A percentile compares a stretch with the other conserved stretches of the same genome.
Evolutionary conservation across 2,329 filamentous ascomycete genomes (phyloP).

Genomic region (Aspergillus sojae): DNA sequence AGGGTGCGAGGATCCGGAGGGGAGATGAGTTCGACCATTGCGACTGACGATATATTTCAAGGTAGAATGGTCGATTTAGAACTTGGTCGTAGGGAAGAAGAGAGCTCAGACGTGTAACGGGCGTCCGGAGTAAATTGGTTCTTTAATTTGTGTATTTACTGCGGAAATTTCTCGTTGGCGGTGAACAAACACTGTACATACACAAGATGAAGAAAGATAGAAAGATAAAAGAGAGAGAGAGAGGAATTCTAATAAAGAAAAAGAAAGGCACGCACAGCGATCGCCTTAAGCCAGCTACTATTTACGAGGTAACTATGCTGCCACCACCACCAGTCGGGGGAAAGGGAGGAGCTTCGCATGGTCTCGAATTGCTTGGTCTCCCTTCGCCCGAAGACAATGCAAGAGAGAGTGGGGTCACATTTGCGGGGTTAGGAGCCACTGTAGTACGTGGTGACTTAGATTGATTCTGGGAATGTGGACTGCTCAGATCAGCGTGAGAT

Average conservation of each 20-base stretch:
- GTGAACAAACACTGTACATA: not conserved
- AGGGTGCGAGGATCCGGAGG: constrained; percentile 59
- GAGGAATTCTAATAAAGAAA: not conserved
- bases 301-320: not conserved
- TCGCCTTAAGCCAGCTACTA: not conserved
- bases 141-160: not conserved
- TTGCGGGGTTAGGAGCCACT: not conserved
- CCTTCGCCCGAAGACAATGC: not conserved
- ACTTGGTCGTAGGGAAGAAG: not conserved
- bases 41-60: constrained; percentile 16
- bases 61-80: not conserved
- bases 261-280: not conserved
- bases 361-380: constrained; percentile 1
- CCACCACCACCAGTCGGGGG: not conserved
- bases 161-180: not conserved
- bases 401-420: not conserved
- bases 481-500: not conserved
- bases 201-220: not conserved
- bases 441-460: not conserved
- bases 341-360: not conserved
- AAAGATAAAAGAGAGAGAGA: not conserved
- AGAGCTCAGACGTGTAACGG: not conserved
- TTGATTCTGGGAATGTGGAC: not conserved
- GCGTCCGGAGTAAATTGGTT: not conserved
- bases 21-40: constrained; percentile 58